Evolutionary conservation across 2,329 filamentous ascomycete genomes (phyloP).

Genomic region (Parastagonospora nodorum): DNA sequence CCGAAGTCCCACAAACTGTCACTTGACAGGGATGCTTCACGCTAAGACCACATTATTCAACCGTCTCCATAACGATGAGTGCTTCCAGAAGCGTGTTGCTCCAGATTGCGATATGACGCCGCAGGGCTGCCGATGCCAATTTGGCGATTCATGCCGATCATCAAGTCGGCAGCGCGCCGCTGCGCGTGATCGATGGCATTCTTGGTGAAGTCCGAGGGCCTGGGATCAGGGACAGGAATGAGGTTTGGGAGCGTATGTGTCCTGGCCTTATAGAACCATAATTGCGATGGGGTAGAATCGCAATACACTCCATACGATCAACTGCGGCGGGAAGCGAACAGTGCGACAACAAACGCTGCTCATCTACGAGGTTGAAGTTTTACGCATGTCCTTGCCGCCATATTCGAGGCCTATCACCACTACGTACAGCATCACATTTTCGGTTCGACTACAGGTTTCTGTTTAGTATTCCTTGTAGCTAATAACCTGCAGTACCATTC

Average conservation of each 20-base stretch:
- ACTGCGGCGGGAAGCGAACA: no score
- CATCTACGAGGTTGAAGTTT: no score
- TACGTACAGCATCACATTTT: no score
- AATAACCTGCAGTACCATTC: no score
- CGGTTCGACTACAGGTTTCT: no score
- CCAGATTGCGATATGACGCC: background rate
- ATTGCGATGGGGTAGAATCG: background rate
- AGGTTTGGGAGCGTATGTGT: background rate
- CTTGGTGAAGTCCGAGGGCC: background rate
- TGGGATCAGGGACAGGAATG: background rate
- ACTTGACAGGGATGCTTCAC: background rate
- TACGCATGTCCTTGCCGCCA: no score
- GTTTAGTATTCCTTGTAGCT: no score
- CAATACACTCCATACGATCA: no score
- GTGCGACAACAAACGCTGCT: no score
- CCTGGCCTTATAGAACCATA: background rate
- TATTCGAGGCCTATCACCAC: no score
- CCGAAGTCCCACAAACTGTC: background rate
- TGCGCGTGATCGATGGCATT: background rate
- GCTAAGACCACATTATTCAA: background rate
- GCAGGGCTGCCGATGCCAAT: background rate
- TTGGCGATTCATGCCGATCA: slow-evolving; percentile 1
- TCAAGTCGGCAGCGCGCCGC: background rate
- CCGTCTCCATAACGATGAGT: slow-evolving; percentile 3
- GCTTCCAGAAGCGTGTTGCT: background rate